Evolutionary conservation across 768 basidiomycete genomes (phyloP), one percentile per base, ranked within the genome.

Genomic region (Royoungia palumana): DNA sequence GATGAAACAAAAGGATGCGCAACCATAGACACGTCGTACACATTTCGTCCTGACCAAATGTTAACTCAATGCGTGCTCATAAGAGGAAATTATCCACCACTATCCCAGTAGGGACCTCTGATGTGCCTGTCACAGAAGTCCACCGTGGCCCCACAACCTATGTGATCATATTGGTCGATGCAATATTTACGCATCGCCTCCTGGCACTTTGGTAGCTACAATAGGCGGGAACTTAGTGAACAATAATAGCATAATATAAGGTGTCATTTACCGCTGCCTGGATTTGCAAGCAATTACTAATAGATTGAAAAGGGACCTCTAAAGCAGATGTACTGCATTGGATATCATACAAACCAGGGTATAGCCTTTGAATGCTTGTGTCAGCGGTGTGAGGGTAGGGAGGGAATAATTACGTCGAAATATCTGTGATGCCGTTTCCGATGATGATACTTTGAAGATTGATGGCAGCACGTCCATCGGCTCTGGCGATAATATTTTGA

Each of bases 161-260:
- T 80, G 19, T 72, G 65, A 62, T 93, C 87, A 54, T 83, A 83
- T 14, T 50, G 51, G 47, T 88, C 77, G 25, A 89, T 73, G 53
- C 89, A 92, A 38, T 71, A 71, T 36, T 72, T 64, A n/a, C 74
- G 67, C 62, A 86, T 73, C 32, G 74, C 73, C 51, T 72, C 74
- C 55, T 81, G 69, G 63, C 89, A 93, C 40, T 82, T 79, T 19
- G 86, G 82, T 19, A 89, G 72, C 83, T 86, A 49, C n/a, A 22
- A 44, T 17, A 14, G 13, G 41, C 9, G 30, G 35, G 22, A 16
- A 21, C 3, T 28, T 39, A 6, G 10, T 28, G 50, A 42, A 25
- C 44, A 27, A 35, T 3, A 51, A 48, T 30, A 46, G 32, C 22
- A 27, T 13, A 5, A 16, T 44, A 12, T 37, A 35, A 6, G 36